Conservation (phyloP, 208 protist species). For the Ichthyophonus hoferi region DNA sequence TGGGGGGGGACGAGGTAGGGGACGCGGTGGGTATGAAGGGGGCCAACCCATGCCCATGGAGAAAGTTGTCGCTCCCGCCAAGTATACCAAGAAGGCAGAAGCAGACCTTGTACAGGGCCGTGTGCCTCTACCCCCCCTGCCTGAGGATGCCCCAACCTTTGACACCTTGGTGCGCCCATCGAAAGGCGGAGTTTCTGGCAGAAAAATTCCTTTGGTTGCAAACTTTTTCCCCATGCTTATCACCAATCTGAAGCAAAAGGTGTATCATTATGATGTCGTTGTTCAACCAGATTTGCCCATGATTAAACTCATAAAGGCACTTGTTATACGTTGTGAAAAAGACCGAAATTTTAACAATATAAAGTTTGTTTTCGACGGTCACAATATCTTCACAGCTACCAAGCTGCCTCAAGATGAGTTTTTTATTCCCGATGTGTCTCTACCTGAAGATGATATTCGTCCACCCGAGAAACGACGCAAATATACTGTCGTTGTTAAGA, state of each 20-base stretch:
- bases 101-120: neutral
- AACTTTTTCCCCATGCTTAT: neutral
- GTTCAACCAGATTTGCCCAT: neutral
- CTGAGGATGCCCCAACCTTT: neutral
- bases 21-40: neutral
- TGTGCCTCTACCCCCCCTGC: neutral
- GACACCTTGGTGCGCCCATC: neutral
- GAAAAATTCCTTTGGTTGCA: neutral
- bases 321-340: neutral
- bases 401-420: neutral
- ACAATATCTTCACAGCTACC: neutral
- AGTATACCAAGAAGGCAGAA: neutral
- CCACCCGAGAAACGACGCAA: neutral
- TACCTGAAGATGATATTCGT: neutral
- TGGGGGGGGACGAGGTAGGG: neutral
- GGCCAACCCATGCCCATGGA: neutral
- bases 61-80: neutral
- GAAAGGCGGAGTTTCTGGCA: neutral
- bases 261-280: neutral
- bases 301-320: neutral
- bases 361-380: neutral
- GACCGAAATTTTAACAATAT: neutral
- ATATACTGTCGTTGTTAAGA: neutral
- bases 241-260: neutral
- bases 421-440: neutral